Conservation (phyloP, 2,329 filamentous ascomycete genomes). For the Basipetospora sp. region DNA sequence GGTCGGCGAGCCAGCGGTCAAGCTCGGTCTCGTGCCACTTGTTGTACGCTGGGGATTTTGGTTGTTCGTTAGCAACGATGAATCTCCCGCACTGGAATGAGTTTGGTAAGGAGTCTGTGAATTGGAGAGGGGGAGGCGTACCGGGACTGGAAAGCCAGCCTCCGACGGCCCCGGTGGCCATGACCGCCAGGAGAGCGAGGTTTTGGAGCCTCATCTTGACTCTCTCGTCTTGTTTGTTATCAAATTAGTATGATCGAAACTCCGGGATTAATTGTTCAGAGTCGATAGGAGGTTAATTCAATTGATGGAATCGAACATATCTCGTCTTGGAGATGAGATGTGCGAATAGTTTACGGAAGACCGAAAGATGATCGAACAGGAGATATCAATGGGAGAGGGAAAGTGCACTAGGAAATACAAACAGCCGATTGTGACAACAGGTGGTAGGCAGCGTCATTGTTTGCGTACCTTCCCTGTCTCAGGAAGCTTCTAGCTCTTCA, state of each 20-base stretch:
- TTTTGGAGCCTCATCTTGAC: background rate
- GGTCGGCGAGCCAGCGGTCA: conserved; percentile 87
- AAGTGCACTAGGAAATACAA: background rate
- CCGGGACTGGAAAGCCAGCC: background rate
- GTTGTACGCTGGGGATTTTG: conserved; percentile 62
- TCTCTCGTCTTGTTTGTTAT: background rate
- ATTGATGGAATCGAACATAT: background rate
- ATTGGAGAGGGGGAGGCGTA: no score
- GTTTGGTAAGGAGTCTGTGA: no score
- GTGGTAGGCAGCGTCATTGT: background rate
- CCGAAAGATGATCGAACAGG: background rate
- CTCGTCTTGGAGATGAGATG: background rate
- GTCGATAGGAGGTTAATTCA: no score
- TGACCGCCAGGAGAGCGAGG: conserved; percentile 5
- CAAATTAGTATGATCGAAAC: background rate
- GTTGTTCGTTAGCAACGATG: background rate
- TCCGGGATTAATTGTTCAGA: no score
- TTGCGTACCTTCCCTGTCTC: background rate
- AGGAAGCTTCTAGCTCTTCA: background rate
- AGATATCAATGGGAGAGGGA: background rate
- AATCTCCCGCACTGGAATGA: no score
- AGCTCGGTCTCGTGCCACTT: conserved; percentile 98
- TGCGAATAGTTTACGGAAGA: background rate
- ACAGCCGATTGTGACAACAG: no score
- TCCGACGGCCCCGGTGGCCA: conserved; percentile 1